Evolutionary conservation across 2,329 filamentous ascomycete genomes (phyloP).

Genomic region (Alternaria sp.): DNA sequence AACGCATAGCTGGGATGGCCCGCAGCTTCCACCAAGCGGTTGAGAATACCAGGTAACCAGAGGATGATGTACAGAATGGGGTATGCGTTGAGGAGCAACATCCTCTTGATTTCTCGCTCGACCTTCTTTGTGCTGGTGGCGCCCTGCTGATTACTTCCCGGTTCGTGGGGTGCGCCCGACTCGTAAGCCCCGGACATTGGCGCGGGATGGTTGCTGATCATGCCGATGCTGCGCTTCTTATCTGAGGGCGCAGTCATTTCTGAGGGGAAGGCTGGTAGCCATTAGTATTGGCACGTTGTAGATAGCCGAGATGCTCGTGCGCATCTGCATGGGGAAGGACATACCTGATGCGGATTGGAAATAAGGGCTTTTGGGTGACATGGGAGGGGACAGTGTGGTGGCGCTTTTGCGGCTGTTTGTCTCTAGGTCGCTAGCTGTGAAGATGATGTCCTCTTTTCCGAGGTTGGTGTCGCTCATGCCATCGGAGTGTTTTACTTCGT

Average conservation of each 20-base stretch:
- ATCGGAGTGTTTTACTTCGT: slow-evolving; percentile 5
- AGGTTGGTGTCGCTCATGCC: slow-evolving; percentile 6
- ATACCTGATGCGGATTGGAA: not conserved
- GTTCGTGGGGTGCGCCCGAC: not conserved
- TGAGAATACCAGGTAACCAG: slow-evolving; percentile 42
- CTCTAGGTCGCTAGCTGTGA: not conserved
- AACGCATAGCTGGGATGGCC: slow-evolving; percentile 13
- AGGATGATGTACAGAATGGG: slow-evolving; percentile 43
- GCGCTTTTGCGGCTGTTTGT: not conserved
- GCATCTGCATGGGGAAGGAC: not conserved
- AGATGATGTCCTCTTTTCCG: not conserved
- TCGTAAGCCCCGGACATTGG: not conserved
- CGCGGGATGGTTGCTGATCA: not conserved
- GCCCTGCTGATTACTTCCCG: not conserved
- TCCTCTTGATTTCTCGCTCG: slow-evolving; percentile 31
- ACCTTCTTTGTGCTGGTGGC: not conserved
- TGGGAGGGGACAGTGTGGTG: not conserved
- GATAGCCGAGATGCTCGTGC: not conserved
- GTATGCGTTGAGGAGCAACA: slow-evolving; percentile 44
- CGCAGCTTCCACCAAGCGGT: slow-evolving; percentile 25
- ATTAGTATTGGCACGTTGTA: not conserved
- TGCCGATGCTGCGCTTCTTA: not conserved
- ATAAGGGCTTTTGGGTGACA: not conserved
- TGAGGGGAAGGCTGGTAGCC: not conserved
- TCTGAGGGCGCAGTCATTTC: not conserved